phyloP scores from a whole-genome alignment of 2,329 filamentous ascomycete species.

The Ampelomyces quisqualis region DNA sequence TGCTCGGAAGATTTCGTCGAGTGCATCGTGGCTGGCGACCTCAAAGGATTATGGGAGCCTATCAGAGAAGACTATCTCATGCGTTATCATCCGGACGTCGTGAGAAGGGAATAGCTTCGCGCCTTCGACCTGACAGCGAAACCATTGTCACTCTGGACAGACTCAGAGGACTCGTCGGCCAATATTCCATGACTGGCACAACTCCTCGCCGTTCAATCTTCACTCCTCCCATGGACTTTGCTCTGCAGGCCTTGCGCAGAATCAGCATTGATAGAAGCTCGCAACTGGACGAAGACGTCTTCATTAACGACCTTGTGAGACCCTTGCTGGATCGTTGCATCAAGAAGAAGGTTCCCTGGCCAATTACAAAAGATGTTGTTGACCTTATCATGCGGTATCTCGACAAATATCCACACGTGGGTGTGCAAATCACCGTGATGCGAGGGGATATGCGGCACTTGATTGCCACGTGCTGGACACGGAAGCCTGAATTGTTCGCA shows the following conservation, averaged over 20 bases:
- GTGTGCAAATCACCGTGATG: constrained; percentile 5
- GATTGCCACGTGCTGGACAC: constrained; percentile 28
- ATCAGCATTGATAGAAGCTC: constrained; percentile 6
- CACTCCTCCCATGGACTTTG: constrained; percentile 34
- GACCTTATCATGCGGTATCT: constrained; percentile 21
- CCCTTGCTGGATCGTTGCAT: constrained; percentile 27
- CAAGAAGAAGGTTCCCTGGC: constrained; percentile 19
- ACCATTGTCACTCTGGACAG: constrained; percentile 1
- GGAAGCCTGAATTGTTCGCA: constrained; percentile 23
- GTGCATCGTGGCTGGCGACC: constrained; percentile 3
- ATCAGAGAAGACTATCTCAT: constrained; percentile 11
- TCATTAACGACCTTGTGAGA: constrained; percentile 18
- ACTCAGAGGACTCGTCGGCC: constrained; percentile 10
- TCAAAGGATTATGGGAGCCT: constrained; percentile 7
- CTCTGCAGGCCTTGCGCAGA: constrained; percentile 17
- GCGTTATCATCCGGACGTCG: constrained; percentile 16
- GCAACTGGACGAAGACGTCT: constrained; percentile 3
- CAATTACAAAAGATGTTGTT: constrained; percentile 17
- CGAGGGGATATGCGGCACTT: constrained; percentile 19
- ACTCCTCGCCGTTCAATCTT: constrained; percentile 12
- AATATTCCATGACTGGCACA: constrained; percentile 11
- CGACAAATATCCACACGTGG: constrained; percentile 9
- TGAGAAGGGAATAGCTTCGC: constrained; percentile 16
- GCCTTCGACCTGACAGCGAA: constrained; percentile 5
- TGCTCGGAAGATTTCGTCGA: constrained; percentile 23